These are phyloP conservation scores for Phialophora verrucosa DNA, from an alignment of 2,329 filamentous ascomycete genomes.

Conservation along the genomic window DNA sequence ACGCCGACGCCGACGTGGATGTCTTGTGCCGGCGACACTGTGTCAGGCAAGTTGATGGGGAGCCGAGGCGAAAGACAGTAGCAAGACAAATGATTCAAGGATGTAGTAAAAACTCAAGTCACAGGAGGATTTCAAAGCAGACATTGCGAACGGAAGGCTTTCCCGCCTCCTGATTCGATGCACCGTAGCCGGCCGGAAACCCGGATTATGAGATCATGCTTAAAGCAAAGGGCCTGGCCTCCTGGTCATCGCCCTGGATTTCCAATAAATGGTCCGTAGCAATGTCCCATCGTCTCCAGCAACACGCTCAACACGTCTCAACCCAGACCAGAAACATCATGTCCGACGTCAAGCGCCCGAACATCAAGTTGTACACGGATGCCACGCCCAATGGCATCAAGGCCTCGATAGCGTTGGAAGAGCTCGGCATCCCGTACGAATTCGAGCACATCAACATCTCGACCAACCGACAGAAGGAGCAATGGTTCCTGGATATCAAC, in stretches of 20 bases:
- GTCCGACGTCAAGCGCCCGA: slow-evolving; percentile 23
- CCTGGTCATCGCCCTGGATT: neutral
- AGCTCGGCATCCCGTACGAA: slow-evolving; percentile 64
- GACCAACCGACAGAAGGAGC: slow-evolving; percentile 80
- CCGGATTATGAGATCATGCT: neutral
- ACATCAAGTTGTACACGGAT: slow-evolving; percentile 80
- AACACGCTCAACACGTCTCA: slow-evolving; percentile 28
- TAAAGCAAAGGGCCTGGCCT: neutral
- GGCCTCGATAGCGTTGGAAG: slow-evolving; percentile 82
- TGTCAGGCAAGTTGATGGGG: neutral
- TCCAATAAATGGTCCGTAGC: neutral
- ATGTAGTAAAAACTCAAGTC: neutral
- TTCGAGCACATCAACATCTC: slow-evolving; percentile 50
- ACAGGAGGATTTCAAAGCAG: neutral
- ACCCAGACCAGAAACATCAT: slow-evolving; percentile 17
- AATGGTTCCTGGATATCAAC: slow-evolving; percentile 90
- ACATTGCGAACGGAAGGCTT: neutral
- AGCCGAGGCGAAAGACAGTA: neutral
- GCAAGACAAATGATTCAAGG: neutral
- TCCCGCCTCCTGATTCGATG: neutral
- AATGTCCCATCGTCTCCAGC: slow-evolving; percentile 25
- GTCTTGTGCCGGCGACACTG: neutral
- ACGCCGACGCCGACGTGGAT: neutral
- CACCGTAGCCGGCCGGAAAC: neutral
- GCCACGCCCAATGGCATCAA: slow-evolving; percentile 91